Evolutionary conservation across 257 asterid genomes (phyloP), one percentile per base, ranked within the genome.

Genomic region (Ligustrum vulgare): DNA sequence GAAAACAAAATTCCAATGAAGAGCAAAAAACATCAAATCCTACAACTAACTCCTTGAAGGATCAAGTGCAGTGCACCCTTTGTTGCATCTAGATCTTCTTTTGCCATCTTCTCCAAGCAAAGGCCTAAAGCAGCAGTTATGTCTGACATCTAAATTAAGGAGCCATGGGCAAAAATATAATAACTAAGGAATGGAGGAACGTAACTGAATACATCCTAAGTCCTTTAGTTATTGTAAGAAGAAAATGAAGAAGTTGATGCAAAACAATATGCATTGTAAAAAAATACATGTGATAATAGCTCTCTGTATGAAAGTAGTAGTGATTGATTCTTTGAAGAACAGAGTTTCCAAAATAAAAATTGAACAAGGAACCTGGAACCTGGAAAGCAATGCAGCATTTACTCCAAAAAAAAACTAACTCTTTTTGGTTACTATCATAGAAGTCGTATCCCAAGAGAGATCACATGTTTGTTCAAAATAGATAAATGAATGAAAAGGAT

Each of bases 41-140:
- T 91, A 93, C 99, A 84, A 84, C 98, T 93, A 80, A 95, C 83
- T 83, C 99, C 98, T 83, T 89, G 90, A 82, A 95, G 99, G 88
- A 95, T 86, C 71, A 88, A 87, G 68, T 79, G 97, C 84, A 93
- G 81, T 62, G 84, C 97, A 84, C 89, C 93, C 87, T 93, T 93
- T 25, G 90, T 86, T 51, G 89, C 87, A 78, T 91, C 92, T 63
- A 95, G 84, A 83, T 93, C 98, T 81, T 85, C 90, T 88, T 92
- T 95, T 71, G 87, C 43, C 96, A 93, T 95, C 90, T 90, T 91
- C 88, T 93, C 96, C 82, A 95, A 83, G 87, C 96, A 95, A 81
- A 95, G 90, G 76, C 99, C 99, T 80, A 91, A 82, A 64, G 98
- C 98, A 77, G 98, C 96, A 77, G 99, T 91, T 79, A 91, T 82